A percentile compares a stretch with the other conserved stretches of the same genome.
Conservation (phyloP, 768 basidiomycete species). For the Punctularia strigosozonata region DNA sequence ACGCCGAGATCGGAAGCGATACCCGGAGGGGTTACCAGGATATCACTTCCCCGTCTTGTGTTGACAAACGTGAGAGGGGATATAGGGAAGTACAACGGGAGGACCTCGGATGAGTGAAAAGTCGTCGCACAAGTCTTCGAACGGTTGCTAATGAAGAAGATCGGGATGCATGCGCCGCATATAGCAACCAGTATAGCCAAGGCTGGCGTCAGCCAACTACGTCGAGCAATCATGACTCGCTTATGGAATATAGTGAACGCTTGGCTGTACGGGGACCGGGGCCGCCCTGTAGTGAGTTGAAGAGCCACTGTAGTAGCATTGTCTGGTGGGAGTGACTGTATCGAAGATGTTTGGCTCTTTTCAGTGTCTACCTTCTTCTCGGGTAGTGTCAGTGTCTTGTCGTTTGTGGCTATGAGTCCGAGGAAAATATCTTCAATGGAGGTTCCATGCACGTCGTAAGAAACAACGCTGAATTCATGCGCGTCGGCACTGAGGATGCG, state of each 20-base stretch:
- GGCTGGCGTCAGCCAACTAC: slow-evolving; percentile 57
- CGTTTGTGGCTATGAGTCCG: slow-evolving; percentile 47
- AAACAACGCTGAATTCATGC: slow-evolving; percentile 24
- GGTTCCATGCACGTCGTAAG: slow-evolving; percentile 60
- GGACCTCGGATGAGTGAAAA: slow-evolving; percentile 22
- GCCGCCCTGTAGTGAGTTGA: slow-evolving; percentile 37
- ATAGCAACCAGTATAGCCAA: slow-evolving; percentile 37
- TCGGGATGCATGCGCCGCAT: slow-evolving; percentile 54
- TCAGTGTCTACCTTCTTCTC: slow-evolving; percentile 17
- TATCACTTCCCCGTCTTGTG: slow-evolving; percentile 14
- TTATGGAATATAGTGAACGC: slow-evolving; percentile 68
- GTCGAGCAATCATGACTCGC: slow-evolving; percentile 46
- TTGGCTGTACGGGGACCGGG: slow-evolving; percentile 47
- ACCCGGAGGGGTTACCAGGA: slow-evolving; percentile 40
- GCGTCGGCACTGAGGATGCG: slow-evolving; percentile 37
- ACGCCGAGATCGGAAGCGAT: slow-evolving; percentile 34
- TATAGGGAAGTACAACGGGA: slow-evolving; percentile 44
- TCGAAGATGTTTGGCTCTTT: slow-evolving; percentile 4
- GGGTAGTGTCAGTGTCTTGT: too few relatives aligned
- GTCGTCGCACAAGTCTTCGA: slow-evolving; percentile 36
- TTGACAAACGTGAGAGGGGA: slow-evolving; percentile 25
- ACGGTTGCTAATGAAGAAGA: slow-evolving; percentile 47
- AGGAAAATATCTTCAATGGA: slow-evolving; percentile 80
- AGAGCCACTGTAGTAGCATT: slow-evolving; percentile 11
- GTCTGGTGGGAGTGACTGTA: too few relatives aligned